Conservation (phyloP, 179 eudicot species). For the Amaranthus tricolor region DNA sequence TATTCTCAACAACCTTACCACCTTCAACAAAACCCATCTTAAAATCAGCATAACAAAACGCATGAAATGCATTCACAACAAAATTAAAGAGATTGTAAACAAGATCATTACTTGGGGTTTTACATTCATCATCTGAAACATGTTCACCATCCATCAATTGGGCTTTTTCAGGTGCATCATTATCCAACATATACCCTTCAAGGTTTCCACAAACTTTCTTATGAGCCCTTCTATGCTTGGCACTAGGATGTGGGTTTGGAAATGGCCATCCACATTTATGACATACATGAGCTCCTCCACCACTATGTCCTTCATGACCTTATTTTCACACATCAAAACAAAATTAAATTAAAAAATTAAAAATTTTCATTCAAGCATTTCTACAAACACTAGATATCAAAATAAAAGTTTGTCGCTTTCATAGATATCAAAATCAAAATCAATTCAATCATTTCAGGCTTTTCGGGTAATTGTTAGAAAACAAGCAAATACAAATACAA, state of each 20-base stretch:
- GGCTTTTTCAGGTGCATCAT: constrained; percentile 28
- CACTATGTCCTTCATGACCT: constrained; percentile 55
- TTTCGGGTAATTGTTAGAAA: too few relatives aligned
- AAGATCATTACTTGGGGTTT: constrained; percentile 38
- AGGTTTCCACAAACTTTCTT: constrained; percentile 73
- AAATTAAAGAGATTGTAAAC: not conserved
- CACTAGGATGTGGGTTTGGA: constrained; percentile 72
- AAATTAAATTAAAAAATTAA: not conserved
- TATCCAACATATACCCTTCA: constrained; percentile 47
- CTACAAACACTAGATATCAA: constrained; percentile 20
- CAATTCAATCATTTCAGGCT: too few relatives aligned
- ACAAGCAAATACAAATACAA: constrained; percentile 11
- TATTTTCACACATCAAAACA: constrained; percentile 21
- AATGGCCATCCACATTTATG: constrained; percentile 76
- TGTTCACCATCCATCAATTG: constrained; percentile 35
- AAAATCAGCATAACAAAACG: constrained; percentile 3
- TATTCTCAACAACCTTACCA: constrained; percentile 38
- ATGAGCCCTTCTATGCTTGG: constrained; percentile 71
- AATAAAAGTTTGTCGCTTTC: too few relatives aligned
- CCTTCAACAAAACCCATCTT: constrained; percentile 40
- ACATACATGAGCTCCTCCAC: constrained; percentile 49
- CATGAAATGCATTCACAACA: not conserved
- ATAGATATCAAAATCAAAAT: too few relatives aligned
- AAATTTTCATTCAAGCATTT: constrained; percentile 17
- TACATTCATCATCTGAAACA: constrained; percentile 44